Conservation (phyloP, 179 eudicot species). For the Nepenthes alata region DNA sequence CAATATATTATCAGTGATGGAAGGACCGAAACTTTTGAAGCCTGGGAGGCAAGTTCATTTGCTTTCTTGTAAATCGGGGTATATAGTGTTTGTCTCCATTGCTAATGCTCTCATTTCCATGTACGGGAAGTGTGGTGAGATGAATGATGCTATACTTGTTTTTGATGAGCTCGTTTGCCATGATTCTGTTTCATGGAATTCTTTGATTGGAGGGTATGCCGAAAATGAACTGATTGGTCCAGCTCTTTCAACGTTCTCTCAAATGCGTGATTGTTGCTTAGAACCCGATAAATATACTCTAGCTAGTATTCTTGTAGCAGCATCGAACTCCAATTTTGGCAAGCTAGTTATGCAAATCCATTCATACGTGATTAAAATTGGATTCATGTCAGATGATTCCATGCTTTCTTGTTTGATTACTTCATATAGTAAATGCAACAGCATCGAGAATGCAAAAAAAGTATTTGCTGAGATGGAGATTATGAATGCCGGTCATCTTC, state of each 20-base stretch:
- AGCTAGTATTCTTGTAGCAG: conserved; percentile 32
- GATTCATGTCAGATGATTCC: conserved; percentile 21
- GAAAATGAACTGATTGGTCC: conserved; percentile 16
- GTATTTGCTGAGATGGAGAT: conserved; percentile 13
- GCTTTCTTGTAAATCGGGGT: conserved; percentile 38
- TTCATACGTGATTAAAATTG: conserved; percentile 19
- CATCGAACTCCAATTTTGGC: conserved; percentile 13
- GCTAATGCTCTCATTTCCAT: conserved; percentile 28
- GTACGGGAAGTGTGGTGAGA: conserved; percentile 31
- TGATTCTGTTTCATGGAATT: conserved; percentile 40
- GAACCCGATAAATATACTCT: conserved; percentile 26
- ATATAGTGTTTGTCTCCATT: conserved; percentile 22
- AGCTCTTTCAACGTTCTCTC: conserved; percentile 15
- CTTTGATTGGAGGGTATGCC: conserved; percentile 35
- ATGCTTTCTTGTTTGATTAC: conserved; percentile 32
- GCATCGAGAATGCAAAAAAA: conserved; percentile 24
- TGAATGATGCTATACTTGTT: conserved; percentile 24
- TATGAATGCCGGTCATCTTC: conserved; percentile 17
- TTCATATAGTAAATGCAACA: conserved; percentile 32
- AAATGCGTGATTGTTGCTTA: conserved; percentile 17
- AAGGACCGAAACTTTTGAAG: conserved; percentile 17
- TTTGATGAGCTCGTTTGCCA: conserved; percentile 22
- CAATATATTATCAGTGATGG: conserved; percentile 31
- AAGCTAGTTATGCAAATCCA: conserved; percentile 30
- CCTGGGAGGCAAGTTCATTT: conserved; percentile 46